Conservation (phyloP, 768 basidiomycete genomes). For the Coprinopsis cinerea region DNA sequence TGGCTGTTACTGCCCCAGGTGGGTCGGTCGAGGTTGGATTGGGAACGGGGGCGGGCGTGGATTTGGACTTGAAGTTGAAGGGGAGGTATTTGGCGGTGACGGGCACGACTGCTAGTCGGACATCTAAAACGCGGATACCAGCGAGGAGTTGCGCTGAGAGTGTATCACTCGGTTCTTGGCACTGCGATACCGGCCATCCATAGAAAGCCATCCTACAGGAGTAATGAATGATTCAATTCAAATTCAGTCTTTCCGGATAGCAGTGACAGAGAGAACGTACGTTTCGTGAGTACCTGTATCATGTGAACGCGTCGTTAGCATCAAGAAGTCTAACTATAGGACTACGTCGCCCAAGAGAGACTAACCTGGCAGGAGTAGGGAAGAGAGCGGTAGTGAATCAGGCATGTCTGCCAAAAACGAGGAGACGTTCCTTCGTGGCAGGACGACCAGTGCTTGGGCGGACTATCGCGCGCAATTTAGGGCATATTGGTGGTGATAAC, state of each 20-base stretch:
- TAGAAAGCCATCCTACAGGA: constrained; percentile 67
- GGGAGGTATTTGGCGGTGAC: constrained; percentile 12
- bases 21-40: too few species aligned
- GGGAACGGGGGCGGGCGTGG: neutral
- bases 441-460: constrained; percentile 47
- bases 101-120: constrained; percentile 65
- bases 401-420: constrained; percentile 58
- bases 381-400: constrained; percentile 61
- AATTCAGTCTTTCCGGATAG: constrained; percentile 1
- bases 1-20: neutral
- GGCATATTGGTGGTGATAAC: neutral
- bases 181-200: constrained; percentile 84
- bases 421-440: constrained; percentile 53
- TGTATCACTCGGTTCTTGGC: constrained; percentile 60
- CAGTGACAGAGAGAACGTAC: constrained; percentile 30
- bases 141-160: constrained; percentile 64
- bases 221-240: neutral
- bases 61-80: neutral
- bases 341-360: constrained; percentile 16
- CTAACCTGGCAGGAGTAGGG: constrained; percentile 72
- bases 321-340: neutral
- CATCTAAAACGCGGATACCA: constrained; percentile 78
- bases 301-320: neutral
- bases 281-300: constrained; percentile 61
- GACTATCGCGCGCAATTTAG: neutral